These are phyloP conservation scores for Triticum monococcum DNA, from an alignment of 176 grass and related monocot genomes.

Conservation along the genomic window DNA sequence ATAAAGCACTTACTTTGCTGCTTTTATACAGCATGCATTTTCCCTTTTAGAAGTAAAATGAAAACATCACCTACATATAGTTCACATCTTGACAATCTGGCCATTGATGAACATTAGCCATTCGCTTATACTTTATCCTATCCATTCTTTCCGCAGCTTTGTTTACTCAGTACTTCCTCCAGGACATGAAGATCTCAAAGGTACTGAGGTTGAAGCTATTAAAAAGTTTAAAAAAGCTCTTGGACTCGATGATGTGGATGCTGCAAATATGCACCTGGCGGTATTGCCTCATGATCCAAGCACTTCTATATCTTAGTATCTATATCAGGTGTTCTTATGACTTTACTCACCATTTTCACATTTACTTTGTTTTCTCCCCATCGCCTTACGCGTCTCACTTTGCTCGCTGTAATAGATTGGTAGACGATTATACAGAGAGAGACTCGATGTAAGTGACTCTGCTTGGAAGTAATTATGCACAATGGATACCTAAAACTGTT, in stretches of 20 bases:
- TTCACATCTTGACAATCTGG: background rate
- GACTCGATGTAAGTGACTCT: slow-evolving; percentile 70
- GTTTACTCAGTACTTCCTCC: slow-evolving; percentile 82
- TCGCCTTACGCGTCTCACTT: slow-evolving; percentile 28
- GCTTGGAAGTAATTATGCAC: slow-evolving; percentile 24
- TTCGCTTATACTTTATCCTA: slow-evolving; percentile 37
- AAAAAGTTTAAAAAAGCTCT: slow-evolving; percentile 88
- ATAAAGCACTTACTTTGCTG: background rate
- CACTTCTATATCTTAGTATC: slow-evolving; percentile 23
- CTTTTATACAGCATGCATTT: background rate
- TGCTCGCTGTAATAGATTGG: slow-evolving; percentile 69
- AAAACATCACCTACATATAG: background rate
- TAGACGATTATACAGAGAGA: slow-evolving; percentile 81
- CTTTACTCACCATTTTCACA: slow-evolving; percentile 1
- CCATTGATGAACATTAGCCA: slow-evolving; percentile 15
- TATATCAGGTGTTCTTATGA: slow-evolving; percentile 10
- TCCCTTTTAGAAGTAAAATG: background rate
- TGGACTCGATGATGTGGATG: slow-evolving; percentile 92
- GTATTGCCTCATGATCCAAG: slow-evolving; percentile 47
- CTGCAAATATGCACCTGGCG: slow-evolving; percentile 93
- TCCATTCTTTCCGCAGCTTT: slow-evolving; percentile 63
- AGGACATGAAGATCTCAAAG: slow-evolving; percentile 79
- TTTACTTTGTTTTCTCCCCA: slow-evolving; percentile 14
- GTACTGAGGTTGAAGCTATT: slow-evolving; percentile 79
- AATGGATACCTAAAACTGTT: background rate